Conservation (phyloP, 2,329 filamentous ascomycete species). For the Fusarium proliferatum region DNA sequence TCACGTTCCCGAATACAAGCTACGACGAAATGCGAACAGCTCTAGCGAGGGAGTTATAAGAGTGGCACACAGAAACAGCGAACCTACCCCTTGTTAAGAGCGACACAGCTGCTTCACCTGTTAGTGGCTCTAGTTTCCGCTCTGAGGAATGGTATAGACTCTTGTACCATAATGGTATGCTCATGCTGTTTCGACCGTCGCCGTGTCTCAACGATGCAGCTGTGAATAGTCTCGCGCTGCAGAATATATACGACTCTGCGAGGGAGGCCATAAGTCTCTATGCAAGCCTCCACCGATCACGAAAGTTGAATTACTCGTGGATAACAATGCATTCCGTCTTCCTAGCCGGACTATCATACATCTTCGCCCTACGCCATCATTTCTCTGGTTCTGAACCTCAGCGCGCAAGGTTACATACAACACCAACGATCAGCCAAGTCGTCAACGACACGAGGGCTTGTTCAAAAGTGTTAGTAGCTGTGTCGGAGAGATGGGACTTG, state of each 20-base stretch:
- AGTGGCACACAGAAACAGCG: constrained; percentile 46
- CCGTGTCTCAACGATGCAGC: constrained; percentile 47
- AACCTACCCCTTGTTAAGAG: constrained; percentile 44
- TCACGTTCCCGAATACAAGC: constrained; percentile 1
- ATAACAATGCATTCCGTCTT: constrained; percentile 62
- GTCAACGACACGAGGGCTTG: constrained; percentile 56
- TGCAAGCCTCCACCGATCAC: constrained; percentile 55
- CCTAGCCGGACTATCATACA: constrained; percentile 57
- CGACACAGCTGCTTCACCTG: constrained; percentile 25
- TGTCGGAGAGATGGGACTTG: constrained; percentile 56
- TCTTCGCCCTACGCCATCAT: constrained; percentile 56
- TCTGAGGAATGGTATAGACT: constrained; percentile 57
- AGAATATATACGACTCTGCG: constrained; percentile 54
- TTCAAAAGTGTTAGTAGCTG: constrained; percentile 57
- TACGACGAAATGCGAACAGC: constrained; percentile 31
- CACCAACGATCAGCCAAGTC: constrained; percentile 55
- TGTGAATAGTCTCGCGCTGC: constrained; percentile 44
- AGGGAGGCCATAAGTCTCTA: constrained; percentile 56
- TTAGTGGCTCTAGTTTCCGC: constrained; percentile 53
- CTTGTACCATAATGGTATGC: constrained; percentile 55
- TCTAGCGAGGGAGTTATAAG: constrained; percentile 47
- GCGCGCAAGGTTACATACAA: constrained; percentile 38
- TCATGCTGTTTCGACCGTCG: constrained; percentile 57
- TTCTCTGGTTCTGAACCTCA: constrained; percentile 40
- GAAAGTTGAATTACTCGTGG: constrained; percentile 61